Base-by-base conservation (phyloP, 768 basidiomycete genomes). In the Xerocomus spinulosus region DNA sequence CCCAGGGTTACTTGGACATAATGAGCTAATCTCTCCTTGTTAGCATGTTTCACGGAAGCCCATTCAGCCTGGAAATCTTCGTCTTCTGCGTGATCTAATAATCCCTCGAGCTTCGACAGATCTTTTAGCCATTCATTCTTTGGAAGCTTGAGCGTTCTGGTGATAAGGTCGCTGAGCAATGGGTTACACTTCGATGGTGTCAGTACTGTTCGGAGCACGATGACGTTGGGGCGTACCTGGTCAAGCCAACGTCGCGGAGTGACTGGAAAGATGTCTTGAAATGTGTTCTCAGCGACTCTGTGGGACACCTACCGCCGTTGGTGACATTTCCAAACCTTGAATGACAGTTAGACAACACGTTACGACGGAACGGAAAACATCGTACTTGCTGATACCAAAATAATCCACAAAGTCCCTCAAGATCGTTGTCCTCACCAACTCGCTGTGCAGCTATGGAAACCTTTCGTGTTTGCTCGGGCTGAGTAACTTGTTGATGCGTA, bases 211-310 rank as follows among this genome's bases (percentile, higher is more conserved):
- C 14, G 13, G 29, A n/a, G 30, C 24, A 32, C 7, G 2, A 9
- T 9, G 26, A 37, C 8, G 18, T 38, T 18, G 20, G 32, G n/a
- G 52, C 55, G 6, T 48, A 79, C 79, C 64, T 87, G 87, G 56
- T 92, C 86, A 42, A 94, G 81, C 91, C 90, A 96, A 53, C 95
- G 81, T 54, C 95, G 87, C 41, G 90, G 92, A 18, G 92, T 96
- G 53, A 96, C 85, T 85, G 48, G 24, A 44, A 15, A 30, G 5
- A 30, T 33, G 26, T 20, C 28, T 47, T 35, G 46, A 49, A 29
- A 26, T 23, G 13, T 18, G 17, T 26, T 12, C 33, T 17, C 9
- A 1, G 5, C 9, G 24, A 48, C 37, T 9, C 8, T 4, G 36
- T 12, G n/a, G 28, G 15, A 29, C 25, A 76, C 82, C 62, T 66